These are phyloP conservation scores for Pseudozyma sp. DNA, from an alignment of 1,284 basidiomycete species.

Conservation along the genomic window DNA sequence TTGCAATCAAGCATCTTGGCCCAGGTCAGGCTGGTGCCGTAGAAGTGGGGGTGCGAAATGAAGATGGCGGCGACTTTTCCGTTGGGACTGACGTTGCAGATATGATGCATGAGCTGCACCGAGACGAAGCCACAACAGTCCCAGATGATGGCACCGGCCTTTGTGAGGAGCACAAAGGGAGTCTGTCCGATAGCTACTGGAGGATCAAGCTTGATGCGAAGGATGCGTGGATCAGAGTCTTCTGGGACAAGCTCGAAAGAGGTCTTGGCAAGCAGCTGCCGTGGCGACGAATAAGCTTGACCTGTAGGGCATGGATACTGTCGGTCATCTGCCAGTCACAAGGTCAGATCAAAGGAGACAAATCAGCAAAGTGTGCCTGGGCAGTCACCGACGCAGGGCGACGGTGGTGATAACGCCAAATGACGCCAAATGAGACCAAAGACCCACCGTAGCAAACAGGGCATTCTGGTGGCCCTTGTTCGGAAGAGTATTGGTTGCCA, in stretches of 20 bases:
- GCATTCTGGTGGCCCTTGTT: slow-evolving; percentile 27
- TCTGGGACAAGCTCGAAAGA: slow-evolving; percentile 29
- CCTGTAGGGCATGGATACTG: slow-evolving; percentile 32
- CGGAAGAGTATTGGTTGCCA: slow-evolving; percentile 28
- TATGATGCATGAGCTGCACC: slow-evolving; percentile 25
- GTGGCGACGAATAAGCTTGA: slow-evolving; percentile 29
- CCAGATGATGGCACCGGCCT: slow-evolving; percentile 30
- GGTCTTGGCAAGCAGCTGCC: slow-evolving; percentile 26
- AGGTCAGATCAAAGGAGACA: neutral
- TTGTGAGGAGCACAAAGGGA: slow-evolving; percentile 33
- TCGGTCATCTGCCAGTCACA: slow-evolving; percentile 23
- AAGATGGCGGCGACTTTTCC: slow-evolving; percentile 33
- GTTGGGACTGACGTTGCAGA: slow-evolving; percentile 26
- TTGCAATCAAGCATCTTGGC: slow-evolving; percentile 41
- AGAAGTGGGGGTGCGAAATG: slow-evolving; percentile 47
- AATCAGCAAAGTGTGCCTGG: neutral
- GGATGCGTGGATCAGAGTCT: slow-evolving; percentile 27
- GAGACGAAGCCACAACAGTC: slow-evolving; percentile 37
- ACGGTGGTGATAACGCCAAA: neutral
- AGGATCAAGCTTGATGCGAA: slow-evolving; percentile 36
- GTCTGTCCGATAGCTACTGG: slow-evolving; percentile 44
- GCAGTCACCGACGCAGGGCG: too few species aligned
- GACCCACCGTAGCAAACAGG: slow-evolving; percentile 39
- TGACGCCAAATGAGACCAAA: neutral
- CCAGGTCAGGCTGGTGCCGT: slow-evolving; percentile 29